Conservation (phyloP, 106 monocot genomes). For the Dioscorea dumetorum region DNA sequence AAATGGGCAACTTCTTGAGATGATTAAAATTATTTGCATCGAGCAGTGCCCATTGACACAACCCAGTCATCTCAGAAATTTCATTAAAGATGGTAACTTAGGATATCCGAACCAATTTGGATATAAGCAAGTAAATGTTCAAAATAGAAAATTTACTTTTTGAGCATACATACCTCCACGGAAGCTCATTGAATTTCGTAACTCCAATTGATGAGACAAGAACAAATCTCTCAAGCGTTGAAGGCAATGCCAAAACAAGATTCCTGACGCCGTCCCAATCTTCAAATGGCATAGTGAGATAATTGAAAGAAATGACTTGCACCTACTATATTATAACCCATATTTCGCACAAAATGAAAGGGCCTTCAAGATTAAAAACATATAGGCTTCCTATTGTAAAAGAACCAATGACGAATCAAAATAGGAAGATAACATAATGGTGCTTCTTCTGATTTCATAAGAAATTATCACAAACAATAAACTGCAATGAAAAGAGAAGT, state of each 20-base stretch:
- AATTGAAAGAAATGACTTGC: background rate
- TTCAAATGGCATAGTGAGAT: slow-evolving; percentile 18
- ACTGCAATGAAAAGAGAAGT: too few species aligned
- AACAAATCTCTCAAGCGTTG: slow-evolving; percentile 61
- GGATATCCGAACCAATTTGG: background rate
- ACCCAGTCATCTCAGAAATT: background rate
- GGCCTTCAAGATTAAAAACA: too few species aligned
- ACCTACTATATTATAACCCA: background rate
- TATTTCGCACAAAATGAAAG: too few species aligned
- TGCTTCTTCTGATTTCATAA: too few species aligned
- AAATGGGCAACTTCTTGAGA: too few species aligned
- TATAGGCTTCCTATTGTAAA: too few species aligned
- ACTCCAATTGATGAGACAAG: slow-evolving; percentile 93
- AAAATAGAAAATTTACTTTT: background rate
- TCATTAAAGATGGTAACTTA: background rate
- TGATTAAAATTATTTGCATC: too few species aligned
- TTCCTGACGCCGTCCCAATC: slow-evolving; percentile 89
- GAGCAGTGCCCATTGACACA: too few species aligned
- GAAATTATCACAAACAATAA: too few species aligned
- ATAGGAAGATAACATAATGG: too few species aligned
- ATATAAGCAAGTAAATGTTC: background rate
- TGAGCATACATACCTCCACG: slow-evolving; percentile 62
- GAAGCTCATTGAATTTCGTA: slow-evolving; percentile 76
- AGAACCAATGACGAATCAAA: too few species aligned
- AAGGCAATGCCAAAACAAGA: slow-evolving; percentile 66